Evolutionary conservation across 2,329 filamentous ascomycete genomes (phyloP).

Genomic region (Ceratocystis alfenasii): DNA sequence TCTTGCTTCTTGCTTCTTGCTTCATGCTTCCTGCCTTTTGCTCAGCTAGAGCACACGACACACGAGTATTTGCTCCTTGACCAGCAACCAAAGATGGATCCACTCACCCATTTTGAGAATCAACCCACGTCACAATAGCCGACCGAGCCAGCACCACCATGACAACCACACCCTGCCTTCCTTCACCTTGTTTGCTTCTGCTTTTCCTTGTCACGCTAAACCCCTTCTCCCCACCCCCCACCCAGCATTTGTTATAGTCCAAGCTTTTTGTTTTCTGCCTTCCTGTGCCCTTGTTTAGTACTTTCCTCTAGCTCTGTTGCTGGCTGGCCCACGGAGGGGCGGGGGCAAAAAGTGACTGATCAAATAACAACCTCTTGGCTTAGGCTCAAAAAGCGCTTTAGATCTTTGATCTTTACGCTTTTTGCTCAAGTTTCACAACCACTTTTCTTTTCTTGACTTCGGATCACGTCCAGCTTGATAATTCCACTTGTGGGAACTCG

Average conservation of each 20-base stretch:
- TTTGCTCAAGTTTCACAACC: not conserved
- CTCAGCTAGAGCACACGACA: too few relatives aligned
- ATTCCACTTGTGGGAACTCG: not conserved
- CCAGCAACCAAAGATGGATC: not conserved
- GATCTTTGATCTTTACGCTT: not conserved
- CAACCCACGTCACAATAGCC: not conserved
- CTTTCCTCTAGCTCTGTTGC: not conserved
- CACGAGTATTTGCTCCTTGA: too few relatives aligned
- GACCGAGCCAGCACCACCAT: not conserved
- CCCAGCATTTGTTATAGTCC: not conserved
- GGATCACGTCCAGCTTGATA: not conserved
- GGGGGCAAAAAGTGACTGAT: constrained; percentile 4
- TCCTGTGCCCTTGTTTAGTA: not conserved
- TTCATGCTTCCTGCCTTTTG: not conserved
- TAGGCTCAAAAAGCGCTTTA: not conserved
- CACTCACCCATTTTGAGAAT: not conserved
- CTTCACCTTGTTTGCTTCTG: not conserved
- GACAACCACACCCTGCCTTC: not conserved
- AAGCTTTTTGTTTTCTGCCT: not conserved
- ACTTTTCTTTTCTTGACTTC: not conserved
- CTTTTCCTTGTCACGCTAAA: not conserved
- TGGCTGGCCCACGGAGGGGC: not conserved
- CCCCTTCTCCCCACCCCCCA: not conserved
- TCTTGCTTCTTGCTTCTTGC: not conserved
- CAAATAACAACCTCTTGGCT: not conserved